These are phyloP conservation scores for Mikania micrantha DNA, from an alignment of 129 eudicot genomes.

Conservation along the genomic window DNA sequence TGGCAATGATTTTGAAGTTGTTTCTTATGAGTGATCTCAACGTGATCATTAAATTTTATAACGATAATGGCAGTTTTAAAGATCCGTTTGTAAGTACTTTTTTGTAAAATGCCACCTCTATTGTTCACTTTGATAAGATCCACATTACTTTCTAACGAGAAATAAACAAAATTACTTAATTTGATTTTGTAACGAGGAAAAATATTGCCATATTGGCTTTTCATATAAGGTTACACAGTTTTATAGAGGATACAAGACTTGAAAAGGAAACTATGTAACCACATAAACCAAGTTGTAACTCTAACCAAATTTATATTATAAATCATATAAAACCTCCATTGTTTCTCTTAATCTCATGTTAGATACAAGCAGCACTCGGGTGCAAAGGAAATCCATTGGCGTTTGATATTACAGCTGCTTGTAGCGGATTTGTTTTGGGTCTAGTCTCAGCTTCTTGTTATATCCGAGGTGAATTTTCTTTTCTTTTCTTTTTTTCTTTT, in stretches of 20 bases:
- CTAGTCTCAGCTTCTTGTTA: constrained; percentile 74
- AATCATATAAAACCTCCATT: neutral
- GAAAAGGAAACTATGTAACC: neutral
- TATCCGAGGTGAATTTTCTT: constrained; percentile 47
- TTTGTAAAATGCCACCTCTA: neutral
- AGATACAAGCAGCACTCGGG: constrained; percentile 82
- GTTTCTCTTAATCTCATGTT: constrained; percentile 4
- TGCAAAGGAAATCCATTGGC: constrained; percentile 75
- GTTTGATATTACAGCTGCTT: constrained; percentile 85
- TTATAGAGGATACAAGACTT: neutral
- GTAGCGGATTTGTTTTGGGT: constrained; percentile 82
- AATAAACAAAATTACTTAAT: neutral
- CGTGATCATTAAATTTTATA: too few species aligned
- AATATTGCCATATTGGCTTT: neutral
- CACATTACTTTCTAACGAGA: neutral
- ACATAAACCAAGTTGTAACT: neutral
- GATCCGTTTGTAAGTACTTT: neutral
- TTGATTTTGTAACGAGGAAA: neutral
- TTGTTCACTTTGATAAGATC: neutral
- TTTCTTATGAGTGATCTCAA: too few species aligned
- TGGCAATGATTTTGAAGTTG: neutral
- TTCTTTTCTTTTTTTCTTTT: neutral
- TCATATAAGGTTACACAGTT: neutral
- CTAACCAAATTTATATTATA: neutral
- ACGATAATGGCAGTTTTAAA: too few species aligned